Evolutionary conservation across 2,329 filamentous ascomycete genomes (phyloP).

Genomic region (Calonectria multiphialidica): DNA sequence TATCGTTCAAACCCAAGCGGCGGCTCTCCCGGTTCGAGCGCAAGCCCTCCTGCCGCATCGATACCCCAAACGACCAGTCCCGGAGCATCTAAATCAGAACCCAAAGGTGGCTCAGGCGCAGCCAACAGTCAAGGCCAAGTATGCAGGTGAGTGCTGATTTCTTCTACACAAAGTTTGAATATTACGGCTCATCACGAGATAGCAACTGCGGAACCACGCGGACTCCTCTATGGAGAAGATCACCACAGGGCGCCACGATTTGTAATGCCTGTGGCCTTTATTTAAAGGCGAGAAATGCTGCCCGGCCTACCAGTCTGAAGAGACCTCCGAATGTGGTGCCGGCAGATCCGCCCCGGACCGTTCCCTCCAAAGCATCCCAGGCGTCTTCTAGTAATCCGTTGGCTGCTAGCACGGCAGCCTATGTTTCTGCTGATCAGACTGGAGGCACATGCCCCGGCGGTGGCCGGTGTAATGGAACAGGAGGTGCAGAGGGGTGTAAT

Average conservation of each 20-base stretch:
- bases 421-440: constrained; percentile 81
- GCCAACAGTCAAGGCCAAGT: constrained; percentile 66
- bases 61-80: constrained; percentile 47
- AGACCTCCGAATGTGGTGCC: constrained; percentile 71
- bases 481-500: constrained; percentile 93
- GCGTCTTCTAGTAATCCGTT: constrained; percentile 55
- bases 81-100: constrained; percentile 36
- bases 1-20: constrained; percentile 38
- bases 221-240: constrained; percentile 94
- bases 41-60: constrained; percentile 40
- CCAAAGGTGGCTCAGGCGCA: constrained; percentile 36
- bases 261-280: constrained; percentile 98
- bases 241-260: constrained; percentile 92
- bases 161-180: neutral
- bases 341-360: constrained; percentile 57
- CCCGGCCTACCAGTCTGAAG: constrained; percentile 91
- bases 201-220: constrained; percentile 97
- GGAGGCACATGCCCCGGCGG: constrained; percentile 95
- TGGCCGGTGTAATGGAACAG: constrained; percentile 95
- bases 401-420: constrained; percentile 70
- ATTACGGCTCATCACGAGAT: constrained; percentile 10
- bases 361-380: constrained; percentile 52
- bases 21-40: constrained; percentile 42
- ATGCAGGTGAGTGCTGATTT: constrained; percentile 71
- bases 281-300: constrained; percentile 90